Conservation (phyloP, 164 flowering plant genomes). For the Aristolochia contorta region DNA sequence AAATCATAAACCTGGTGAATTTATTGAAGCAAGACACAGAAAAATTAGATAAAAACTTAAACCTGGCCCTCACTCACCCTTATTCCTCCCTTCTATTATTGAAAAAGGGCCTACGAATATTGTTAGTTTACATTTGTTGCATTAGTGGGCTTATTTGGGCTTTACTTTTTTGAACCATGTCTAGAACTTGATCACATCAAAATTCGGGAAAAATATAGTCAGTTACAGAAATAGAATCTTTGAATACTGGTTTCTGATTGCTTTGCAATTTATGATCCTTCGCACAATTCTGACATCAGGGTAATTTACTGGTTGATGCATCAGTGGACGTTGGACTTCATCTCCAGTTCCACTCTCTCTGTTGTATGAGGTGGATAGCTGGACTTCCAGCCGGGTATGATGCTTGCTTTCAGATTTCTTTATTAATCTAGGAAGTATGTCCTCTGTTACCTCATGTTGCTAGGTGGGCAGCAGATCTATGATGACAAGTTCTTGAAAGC, state of each 20-base stretch:
- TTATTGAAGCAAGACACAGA: too few relatives aligned
- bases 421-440: too few relatives aligned
- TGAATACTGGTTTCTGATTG: slow-evolving; percentile 8
- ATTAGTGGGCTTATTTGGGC: too few relatives aligned
- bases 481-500: too few relatives aligned
- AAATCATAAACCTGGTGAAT: too few relatives aligned
- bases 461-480: too few relatives aligned
- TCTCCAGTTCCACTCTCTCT: slow-evolving; percentile 65
- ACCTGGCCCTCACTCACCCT: too few relatives aligned
- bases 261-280: slow-evolving; percentile 33
- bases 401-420: neutral
- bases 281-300: slow-evolving; percentile 81
- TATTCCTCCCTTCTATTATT: neutral
- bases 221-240: neutral
- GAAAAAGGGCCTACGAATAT: neutral
- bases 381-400: slow-evolving; percentile 76
- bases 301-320: slow-evolving; percentile 86
- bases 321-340: slow-evolving; percentile 92
- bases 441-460: too few relatives aligned
- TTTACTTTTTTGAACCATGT: too few relatives aligned
- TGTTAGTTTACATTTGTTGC: too few relatives aligned
- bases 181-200: too few relatives aligned
- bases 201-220: neutral
- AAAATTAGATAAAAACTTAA: too few relatives aligned
- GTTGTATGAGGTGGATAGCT: slow-evolving; percentile 75